Conservation (phyloP, 2,329 filamentous ascomycete species). For the Trichoderma pleuroti region DNA sequence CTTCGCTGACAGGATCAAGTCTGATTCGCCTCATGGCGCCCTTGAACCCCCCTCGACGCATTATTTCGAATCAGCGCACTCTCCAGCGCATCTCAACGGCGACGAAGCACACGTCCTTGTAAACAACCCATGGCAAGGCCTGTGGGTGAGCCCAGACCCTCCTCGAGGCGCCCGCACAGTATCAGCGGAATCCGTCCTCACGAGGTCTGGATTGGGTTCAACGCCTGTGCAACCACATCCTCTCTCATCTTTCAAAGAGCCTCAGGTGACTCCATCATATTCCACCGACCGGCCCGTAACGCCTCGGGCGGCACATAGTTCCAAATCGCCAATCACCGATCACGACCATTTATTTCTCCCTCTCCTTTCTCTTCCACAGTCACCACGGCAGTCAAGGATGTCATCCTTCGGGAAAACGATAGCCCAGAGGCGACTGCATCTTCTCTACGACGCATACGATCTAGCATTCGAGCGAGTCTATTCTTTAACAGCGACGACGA, state of each 20-base stretch:
- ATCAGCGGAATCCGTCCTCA: constrained; percentile 37
- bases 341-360: constrained; percentile 54
- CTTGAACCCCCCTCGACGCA: constrained; percentile 37
- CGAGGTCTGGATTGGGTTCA: constrained; percentile 24
- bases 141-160: constrained; percentile 31
- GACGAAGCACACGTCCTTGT: constrained; percentile 40
- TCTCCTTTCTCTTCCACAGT: constrained; percentile 59
- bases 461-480: constrained; percentile 51
- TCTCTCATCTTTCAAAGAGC: constrained; percentile 33
- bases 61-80: constrained; percentile 29
- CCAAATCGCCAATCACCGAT: constrained; percentile 33
- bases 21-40: constrained; percentile 35
- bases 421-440: constrained; percentile 39
- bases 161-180: constrained; percentile 37
- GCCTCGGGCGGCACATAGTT: constrained; percentile 28
- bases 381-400: constrained; percentile 55
- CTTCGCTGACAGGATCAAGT: constrained; percentile 40
- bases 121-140: constrained; percentile 44
- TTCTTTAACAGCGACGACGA: constrained; percentile 49
- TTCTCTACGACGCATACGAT: constrained; percentile 46
- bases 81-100: constrained; percentile 34
- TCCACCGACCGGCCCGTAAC: constrained; percentile 29
- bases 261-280: constrained; percentile 23
- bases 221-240: constrained; percentile 31
- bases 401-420: constrained; percentile 46